These are phyloP conservation scores for Fusarium abutilonis DNA, from an alignment of 2,329 filamentous ascomycete genomes.

Conservation along the genomic window DNA sequence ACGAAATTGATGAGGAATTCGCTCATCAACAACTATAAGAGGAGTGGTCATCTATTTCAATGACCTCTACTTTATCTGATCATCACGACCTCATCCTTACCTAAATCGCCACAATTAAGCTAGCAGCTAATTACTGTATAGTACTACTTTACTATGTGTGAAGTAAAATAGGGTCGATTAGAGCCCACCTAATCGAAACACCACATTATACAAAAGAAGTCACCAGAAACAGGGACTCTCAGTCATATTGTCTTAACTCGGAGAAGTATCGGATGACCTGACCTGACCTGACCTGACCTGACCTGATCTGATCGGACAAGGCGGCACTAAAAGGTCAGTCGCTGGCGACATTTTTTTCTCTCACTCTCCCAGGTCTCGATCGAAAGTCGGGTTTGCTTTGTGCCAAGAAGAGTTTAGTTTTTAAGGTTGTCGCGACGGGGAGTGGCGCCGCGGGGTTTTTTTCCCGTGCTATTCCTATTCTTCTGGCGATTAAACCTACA, in stretches of 20 bases:
- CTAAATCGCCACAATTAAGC: constrained; percentile 3
- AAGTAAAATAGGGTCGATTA: background rate
- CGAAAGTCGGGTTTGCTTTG: background rate
- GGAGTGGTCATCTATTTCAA: background rate
- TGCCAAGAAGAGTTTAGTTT: constrained; percentile 36
- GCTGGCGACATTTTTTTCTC: constrained; percentile 1
- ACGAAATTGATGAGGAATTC: background rate
- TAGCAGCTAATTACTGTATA: too few relatives aligned
- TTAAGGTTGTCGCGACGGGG: constrained; percentile 17
- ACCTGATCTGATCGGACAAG: constrained; percentile 11
- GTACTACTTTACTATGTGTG: too few relatives aligned
- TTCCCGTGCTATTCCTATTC: constrained; percentile 2
- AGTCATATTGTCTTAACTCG: background rate
- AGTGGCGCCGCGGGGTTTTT: constrained; percentile 22
- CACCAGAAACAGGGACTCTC: background rate
- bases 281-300: constrained; percentile 18
- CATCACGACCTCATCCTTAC: constrained; percentile 3
- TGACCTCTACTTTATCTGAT: background rate
- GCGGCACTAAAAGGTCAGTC: constrained; percentile 22
- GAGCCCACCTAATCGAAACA: constrained; percentile 9
- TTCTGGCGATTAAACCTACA: constrained; percentile 1
- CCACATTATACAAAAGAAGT: background rate
- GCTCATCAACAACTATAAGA: background rate
- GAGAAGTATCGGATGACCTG: constrained; percentile 32
- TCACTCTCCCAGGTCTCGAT: background rate